Base-by-base conservation (phyloP, 2,329 filamentous ascomycete genomes). In the Septoria petroselini region DNA sequence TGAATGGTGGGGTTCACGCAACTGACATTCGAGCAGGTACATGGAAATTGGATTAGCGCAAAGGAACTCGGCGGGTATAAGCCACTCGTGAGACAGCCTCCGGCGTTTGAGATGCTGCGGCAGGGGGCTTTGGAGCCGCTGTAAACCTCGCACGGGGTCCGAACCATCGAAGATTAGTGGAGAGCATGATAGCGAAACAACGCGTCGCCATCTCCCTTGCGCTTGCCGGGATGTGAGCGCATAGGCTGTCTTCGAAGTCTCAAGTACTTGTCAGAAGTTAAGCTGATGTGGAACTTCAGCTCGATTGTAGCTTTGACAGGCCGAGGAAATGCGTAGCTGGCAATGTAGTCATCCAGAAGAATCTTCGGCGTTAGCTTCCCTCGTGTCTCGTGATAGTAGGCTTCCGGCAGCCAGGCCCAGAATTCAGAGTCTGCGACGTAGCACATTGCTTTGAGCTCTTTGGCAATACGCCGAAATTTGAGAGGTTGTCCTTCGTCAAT, bases 61-160 rank as follows among this genome's bases (percentile, higher is more conserved):
- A 50, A 54, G 45, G 51, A 50, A 11, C 41, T 57, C n/a, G 54
- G 55, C 12, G 52, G 55, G 21, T 48, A 55, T 21, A 34, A 40
- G 9, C 39, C 46, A 2, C 35, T 55, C 6, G 41, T 47, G 1
- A 50, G 34, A 23, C 25, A 50, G 18, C 29, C 50, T 1, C 38
- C 33, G 2, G 52, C 50, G 12, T 48, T 57, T 17, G 46, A 53
- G 25, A 50, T 53, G 12, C 25, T 38, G 14, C 41, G 38, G n/a
- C 9, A 25, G 9, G 52, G 52, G 4, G 52, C 55, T 7, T 33
- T 57, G 17, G 55, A 57, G 49, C 52, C 52, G 8, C 41, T 54
- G 48, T 27, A n/a, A 17, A n/a, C n/a, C n/a, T n/a, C n/a, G n/a
- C n/a, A n/a, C n/a, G n/a, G n/a, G n/a, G n/a, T n/a, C n/a, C n/a